Evolutionary conservation across 805 yeast genomes (phyloP).

Genomic region (Candida berthetii): DNA sequence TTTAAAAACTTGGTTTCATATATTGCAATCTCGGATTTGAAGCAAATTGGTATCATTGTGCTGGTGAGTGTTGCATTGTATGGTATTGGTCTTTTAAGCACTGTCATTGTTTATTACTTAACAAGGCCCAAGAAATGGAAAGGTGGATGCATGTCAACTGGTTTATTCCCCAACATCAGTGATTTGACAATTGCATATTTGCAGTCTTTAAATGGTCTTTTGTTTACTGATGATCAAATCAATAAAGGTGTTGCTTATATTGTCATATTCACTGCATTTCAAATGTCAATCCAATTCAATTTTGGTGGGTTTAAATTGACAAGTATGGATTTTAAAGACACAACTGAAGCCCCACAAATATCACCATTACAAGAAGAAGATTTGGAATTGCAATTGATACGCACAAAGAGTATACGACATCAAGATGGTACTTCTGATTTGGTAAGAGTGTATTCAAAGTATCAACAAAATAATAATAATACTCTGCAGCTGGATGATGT

Average conservation of each 20-base stretch:
- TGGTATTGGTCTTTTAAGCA: constrained; percentile 37
- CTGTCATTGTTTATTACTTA: constrained; percentile 25
- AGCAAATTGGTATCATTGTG: constrained; percentile 55
- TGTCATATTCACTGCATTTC: constrained; percentile 67
- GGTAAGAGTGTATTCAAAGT: neutral
- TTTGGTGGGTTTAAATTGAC: constrained; percentile 69
- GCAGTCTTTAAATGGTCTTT: constrained; percentile 62
- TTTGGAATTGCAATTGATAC: constrained; percentile 14
- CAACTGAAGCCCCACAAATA: constrained; percentile 10
- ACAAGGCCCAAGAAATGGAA: constrained; percentile 53
- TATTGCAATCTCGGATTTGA: constrained; percentile 53
- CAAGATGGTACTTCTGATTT: neutral
- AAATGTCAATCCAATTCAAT: constrained; percentile 58
- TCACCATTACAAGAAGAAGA: neutral
- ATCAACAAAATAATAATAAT: constrained; percentile 15
- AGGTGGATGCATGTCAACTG: constrained; percentile 65
- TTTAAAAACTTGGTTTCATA: constrained; percentile 53
- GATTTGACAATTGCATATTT: constrained; percentile 76
- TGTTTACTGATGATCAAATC: constrained; percentile 54
- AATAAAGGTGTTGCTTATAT: constrained; percentile 79
- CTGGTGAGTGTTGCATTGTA: constrained; percentile 44
- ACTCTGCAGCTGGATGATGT: neutral
- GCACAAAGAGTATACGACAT: constrained; percentile 3
- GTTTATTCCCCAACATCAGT: constrained; percentile 67
- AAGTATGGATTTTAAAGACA: constrained; percentile 54